Percentiles rank a stretch among this genome's conserved stretches.
phyloP scores from a whole-genome alignment of 2,329 filamentous ascomycete species.

The Aspergillus candidus region DNA sequence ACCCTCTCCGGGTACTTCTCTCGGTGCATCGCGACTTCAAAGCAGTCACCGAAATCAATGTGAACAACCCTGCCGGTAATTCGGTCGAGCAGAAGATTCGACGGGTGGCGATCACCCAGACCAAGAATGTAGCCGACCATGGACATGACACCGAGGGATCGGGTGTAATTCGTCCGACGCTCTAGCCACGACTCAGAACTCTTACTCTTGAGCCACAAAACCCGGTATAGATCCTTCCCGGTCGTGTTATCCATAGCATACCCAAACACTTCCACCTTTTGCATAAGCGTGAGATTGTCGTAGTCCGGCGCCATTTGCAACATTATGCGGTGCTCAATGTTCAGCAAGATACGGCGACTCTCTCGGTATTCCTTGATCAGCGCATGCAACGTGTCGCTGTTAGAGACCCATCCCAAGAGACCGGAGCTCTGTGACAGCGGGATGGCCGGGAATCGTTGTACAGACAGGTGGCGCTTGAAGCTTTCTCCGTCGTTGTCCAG shows the following conservation, averaged over 20 bases:
- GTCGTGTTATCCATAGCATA: conserved; percentile 99
- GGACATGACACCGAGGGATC: conserved; percentile 97
- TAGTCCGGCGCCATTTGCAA: conserved; percentile 99
- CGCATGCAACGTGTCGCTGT: conserved; percentile 94
- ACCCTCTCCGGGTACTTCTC: conserved; percentile 98
- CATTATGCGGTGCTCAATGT: conserved; percentile 99
- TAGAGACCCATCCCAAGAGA: conserved; percentile 91
- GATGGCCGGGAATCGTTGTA: conserved; percentile 94
- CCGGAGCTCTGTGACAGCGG: conserved; percentile 94
- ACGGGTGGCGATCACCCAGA: conserved; percentile 91
- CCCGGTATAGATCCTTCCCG: conserved; percentile 94
- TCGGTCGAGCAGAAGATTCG: conserved; percentile 94
- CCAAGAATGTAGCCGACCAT: conserved; percentile 99
- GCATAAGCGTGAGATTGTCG: conserved; percentile 97
- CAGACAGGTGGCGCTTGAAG: conserved; percentile 94
- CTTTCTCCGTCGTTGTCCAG: conserved; percentile 90
- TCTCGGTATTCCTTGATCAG: conserved; percentile 97
- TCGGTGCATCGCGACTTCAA: conserved; percentile 98
- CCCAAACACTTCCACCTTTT: conserved; percentile 98
- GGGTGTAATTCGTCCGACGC: conserved; percentile 95
- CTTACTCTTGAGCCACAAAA: conserved; percentile 98
- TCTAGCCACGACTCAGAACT: conserved; percentile 97
- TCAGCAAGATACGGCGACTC: conserved; percentile 92
- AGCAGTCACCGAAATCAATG: conserved; percentile 99
- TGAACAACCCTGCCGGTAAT: conserved; percentile 96